Conservation (phyloP, 202 grass and related monocot species). For the Carex sylvatica region DNA sequence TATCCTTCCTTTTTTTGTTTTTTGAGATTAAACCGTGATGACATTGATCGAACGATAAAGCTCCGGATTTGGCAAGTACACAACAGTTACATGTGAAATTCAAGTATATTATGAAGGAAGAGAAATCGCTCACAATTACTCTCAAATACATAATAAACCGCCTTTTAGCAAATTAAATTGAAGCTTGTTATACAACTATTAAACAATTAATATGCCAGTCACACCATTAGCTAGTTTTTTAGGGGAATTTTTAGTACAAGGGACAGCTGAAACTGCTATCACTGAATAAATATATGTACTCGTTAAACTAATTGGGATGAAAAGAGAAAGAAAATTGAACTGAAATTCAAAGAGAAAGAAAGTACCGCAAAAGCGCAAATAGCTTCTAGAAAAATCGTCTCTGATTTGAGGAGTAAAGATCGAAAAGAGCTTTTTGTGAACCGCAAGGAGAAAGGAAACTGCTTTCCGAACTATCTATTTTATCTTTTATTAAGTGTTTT, state of each 20-base stretch:
- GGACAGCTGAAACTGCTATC: neutral
- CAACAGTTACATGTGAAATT: neutral
- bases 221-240: neutral
- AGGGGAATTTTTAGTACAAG: neutral
- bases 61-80: neutral
- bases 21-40: neutral
- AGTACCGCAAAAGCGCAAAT: constrained; percentile 3
- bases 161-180: neutral
- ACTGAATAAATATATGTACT: neutral
- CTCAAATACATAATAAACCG: neutral
- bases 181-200: neutral
- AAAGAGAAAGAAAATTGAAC: neutral
- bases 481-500: neutral
- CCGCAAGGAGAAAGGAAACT: neutral
- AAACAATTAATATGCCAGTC: neutral
- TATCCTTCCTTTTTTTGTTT: too few species aligned
- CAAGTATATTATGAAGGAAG: neutral
- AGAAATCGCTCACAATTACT: neutral
- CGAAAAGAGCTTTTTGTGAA: neutral
- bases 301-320: neutral
- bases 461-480: neutral
- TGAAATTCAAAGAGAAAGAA: neutral
- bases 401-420: neutral
- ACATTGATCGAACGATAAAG: neutral
- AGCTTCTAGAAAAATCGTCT: constrained; percentile 1